Base-by-base conservation (phyloP, 2,329 filamentous ascomycete species). In the Aspergillus piperis region DNA sequence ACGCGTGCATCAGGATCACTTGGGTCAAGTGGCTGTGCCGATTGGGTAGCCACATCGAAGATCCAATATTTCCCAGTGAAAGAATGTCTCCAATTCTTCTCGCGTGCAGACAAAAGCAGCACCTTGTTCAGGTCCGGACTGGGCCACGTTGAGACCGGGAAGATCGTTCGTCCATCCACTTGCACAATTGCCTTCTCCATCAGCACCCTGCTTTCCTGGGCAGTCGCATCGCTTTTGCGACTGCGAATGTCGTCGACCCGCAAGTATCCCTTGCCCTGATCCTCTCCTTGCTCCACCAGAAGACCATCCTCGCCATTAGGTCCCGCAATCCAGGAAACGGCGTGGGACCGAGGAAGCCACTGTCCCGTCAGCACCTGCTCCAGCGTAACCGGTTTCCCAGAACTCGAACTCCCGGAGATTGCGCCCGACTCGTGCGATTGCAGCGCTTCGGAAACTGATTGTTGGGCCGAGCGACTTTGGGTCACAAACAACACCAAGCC, bases 11-110 rank as follows among this genome's bases (percentile, higher is more conserved):
- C 77, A 1, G 85, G 82, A 51, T 90, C 82, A 2, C 80, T 80
- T 0, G 91, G 89, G 65, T 97, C 87, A 55, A 99, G 80, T 0
- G 95, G 87, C 75, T 96, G 84, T 1, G 84, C 90, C 0, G 79
- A 84, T 73, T 97, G 93, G 0, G 87, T 88, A 32, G 85, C 86
- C 25, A 99, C 95, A 72, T 99, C 90, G 66, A 97, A 90, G 61
- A 99, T 88, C 87, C 90, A 99, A 79, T 97, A 99, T 25, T 84
- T 82, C 0, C 89, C 94, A 8, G 88, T 92, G 70, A 86, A 93
- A 0, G 94, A 98, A 75, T 98, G 90, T 66, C 95, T 88, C 90
- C 92, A 99, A 69, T 95, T 92, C 69, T 86, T 86, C 74, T 90
- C 78, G 21, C 81, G 73, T 55, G 92, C 81, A 8, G 92, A 91